Evolutionary conservation across 441 rosid species (phyloP).

Genomic region (Pelargonium citronellum): DNA sequence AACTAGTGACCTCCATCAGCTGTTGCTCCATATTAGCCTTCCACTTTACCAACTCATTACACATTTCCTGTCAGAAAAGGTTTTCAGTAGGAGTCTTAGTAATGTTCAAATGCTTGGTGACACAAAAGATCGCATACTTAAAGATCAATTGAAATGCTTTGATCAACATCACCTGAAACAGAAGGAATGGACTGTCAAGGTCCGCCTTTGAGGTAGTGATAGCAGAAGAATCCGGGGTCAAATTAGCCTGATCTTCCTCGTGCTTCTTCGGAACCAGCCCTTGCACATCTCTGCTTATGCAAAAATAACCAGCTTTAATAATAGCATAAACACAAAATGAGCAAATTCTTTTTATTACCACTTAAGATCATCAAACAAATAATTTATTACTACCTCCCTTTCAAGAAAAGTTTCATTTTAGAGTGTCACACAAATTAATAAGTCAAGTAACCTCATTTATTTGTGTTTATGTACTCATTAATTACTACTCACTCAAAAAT

Average conservation of each 20-base stretch:
- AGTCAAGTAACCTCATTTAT: constrained; percentile 4
- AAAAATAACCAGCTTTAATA: not conserved
- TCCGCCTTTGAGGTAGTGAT: constrained; percentile 50
- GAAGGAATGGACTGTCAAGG: constrained; percentile 36
- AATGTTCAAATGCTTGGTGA: not conserved
- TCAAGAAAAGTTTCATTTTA: no score
- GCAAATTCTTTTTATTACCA: not conserved
- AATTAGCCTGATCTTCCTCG: constrained; percentile 47
- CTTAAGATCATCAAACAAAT: constrained; percentile 11
- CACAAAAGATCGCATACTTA: not conserved
- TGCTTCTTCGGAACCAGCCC: constrained; percentile 40
- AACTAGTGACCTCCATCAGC: constrained; percentile 45
- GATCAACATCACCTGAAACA: constrained; percentile 55
- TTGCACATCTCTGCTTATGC: constrained; percentile 45
- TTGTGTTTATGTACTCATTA: no score
- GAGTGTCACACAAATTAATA: not conserved
- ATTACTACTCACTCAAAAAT: no score
- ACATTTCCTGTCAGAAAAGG: constrained; percentile 46
- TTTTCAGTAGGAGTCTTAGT: constrained; percentile 1
- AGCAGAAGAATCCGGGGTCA: constrained; percentile 58
- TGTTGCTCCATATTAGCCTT: constrained; percentile 71
- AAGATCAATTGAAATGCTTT: not conserved
- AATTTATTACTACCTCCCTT: not conserved
- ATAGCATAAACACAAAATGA: not conserved
- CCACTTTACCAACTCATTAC: constrained; percentile 64